phyloP scores from a whole-genome alignment of 148 eudicot species.

The Pouteria glomerata region DNA sequence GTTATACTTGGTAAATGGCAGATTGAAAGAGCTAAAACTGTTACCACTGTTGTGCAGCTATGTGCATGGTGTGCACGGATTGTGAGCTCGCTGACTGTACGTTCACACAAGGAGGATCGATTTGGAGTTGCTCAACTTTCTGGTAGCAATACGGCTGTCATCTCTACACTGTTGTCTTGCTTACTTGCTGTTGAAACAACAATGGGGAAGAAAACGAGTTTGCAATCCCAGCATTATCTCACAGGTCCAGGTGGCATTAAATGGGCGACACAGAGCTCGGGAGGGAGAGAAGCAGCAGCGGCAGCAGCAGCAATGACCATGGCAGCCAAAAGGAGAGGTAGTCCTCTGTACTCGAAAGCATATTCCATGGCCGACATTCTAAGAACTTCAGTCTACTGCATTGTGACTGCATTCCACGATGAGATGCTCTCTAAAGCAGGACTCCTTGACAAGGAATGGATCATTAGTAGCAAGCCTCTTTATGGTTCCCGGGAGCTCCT shows the following conservation, averaged over 20 bases:
- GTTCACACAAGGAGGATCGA: conserved; percentile 84
- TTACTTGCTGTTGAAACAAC: conserved; percentile 79
- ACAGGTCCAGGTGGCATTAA: conserved; percentile 68
- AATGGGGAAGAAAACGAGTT: conserved; percentile 84
- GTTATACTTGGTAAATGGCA: neutral
- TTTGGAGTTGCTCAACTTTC: conserved; percentile 94
- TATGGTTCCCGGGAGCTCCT: conserved; percentile 73
- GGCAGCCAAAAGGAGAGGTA: conserved; percentile 51
- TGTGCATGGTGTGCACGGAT: conserved; percentile 85
- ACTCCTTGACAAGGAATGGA: conserved; percentile 74
- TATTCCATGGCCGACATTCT: conserved; percentile 76
- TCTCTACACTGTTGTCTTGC: conserved; percentile 65
- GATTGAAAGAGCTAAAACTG: neutral
- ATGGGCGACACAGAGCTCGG: conserved; percentile 74
- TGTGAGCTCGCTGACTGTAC: conserved; percentile 61
- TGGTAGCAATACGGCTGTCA: conserved; percentile 73
- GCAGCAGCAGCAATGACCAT: conserved; percentile 21
- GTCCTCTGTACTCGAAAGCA: conserved; percentile 63
- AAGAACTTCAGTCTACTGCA: conserved; percentile 67
- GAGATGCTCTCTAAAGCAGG: conserved; percentile 78
- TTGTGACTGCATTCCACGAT: conserved; percentile 66
- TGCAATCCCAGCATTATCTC: conserved; percentile 47
- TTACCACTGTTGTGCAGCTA: conserved; percentile 40
- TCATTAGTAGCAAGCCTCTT: conserved; percentile 39
- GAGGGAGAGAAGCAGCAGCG: conserved; percentile 60